Percentiles rank a stretch among this genome's conserved stretches.
These are phyloP conservation scores for Cucurbita pepo DNA, from an alignment of 306 rosid species.

Conservation along the genomic window DNA sequence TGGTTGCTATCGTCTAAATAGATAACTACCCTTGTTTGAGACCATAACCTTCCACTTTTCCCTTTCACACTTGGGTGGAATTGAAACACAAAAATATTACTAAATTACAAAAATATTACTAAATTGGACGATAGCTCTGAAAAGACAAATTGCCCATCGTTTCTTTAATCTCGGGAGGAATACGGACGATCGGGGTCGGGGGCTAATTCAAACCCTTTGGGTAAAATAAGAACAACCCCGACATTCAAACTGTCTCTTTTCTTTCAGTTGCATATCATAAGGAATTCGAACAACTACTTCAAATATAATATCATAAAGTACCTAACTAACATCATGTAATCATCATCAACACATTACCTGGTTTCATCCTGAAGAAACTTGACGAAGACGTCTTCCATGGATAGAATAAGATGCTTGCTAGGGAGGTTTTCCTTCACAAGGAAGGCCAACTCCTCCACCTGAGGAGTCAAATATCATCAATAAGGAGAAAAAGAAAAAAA, in stretches of 20 bases:
- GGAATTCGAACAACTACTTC: too few relatives aligned
- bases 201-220: too few relatives aligned
- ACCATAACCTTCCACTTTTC: background rate
- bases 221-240: too few relatives aligned
- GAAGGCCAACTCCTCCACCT: slow-evolving; percentile 97
- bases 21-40: background rate
- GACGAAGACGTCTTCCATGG: slow-evolving; percentile 70
- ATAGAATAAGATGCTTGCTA: slow-evolving; percentile 90
- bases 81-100: background rate
- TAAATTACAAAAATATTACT: background rate
- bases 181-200: too few relatives aligned
- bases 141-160: too few relatives aligned
- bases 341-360: slow-evolving; percentile 35
- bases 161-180: too few relatives aligned
- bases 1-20: background rate
- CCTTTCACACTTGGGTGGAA: background rate
- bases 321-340: background rate
- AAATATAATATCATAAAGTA: too few relatives aligned
- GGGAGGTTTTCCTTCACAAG: slow-evolving; percentile 92
- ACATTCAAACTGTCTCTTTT: too few relatives aligned
- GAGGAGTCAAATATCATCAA: slow-evolving; percentile 1
- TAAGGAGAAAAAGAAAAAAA: background rate
- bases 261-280: too few relatives aligned
- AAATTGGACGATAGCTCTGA: background rate
- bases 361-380: slow-evolving; percentile 64